Conservation (phyloP, 2,329 filamentous ascomycete species). For the Fusarium aywerte region DNA sequence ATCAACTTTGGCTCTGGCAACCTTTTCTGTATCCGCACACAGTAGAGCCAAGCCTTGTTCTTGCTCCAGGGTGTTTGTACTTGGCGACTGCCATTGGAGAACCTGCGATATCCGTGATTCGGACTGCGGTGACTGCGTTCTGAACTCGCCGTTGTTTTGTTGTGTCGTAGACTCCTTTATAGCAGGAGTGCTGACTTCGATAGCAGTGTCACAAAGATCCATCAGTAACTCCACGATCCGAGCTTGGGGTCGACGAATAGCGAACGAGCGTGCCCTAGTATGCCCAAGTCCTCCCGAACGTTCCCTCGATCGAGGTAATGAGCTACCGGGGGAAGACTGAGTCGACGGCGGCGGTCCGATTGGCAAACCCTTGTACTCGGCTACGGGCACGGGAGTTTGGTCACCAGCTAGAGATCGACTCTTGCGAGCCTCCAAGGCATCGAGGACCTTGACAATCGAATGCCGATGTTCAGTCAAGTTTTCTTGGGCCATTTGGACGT, state of each 20-base stretch:
- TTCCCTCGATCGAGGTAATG: constrained; percentile 77
- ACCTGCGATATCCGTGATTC: constrained; percentile 96
- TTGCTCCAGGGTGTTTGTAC: constrained; percentile 89
- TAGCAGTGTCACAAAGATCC: constrained; percentile 93
- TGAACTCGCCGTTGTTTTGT: constrained; percentile 75
- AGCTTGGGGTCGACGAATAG: constrained; percentile 86
- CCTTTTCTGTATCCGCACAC: constrained; percentile 88
- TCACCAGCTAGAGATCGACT: constrained; percentile 71
- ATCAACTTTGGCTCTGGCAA: constrained; percentile 89
- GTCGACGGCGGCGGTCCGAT: constrained; percentile 82
- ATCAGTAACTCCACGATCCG: constrained; percentile 94
- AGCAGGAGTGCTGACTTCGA: constrained; percentile 93
- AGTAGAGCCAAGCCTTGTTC: constrained; percentile 88
- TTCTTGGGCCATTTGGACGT: constrained; percentile 96
- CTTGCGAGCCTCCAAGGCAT: constrained; percentile 84
- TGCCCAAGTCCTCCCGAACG: constrained; percentile 83
- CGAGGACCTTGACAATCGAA: constrained; percentile 92
- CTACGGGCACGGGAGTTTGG: constrained; percentile 63
- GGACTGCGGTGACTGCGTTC: constrained; percentile 94
- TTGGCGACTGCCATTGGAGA: constrained; percentile 94
- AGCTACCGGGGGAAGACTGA: constrained; percentile 76
- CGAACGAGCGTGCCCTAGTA: constrained; percentile 85
- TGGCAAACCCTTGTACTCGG: constrained; percentile 87
- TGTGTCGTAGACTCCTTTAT: constrained; percentile 84
- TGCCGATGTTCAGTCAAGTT: constrained; percentile 91